phyloP scores from a whole-genome alignment of 179 eudicot genomes.

The Amaranthus tricolor region DNA sequence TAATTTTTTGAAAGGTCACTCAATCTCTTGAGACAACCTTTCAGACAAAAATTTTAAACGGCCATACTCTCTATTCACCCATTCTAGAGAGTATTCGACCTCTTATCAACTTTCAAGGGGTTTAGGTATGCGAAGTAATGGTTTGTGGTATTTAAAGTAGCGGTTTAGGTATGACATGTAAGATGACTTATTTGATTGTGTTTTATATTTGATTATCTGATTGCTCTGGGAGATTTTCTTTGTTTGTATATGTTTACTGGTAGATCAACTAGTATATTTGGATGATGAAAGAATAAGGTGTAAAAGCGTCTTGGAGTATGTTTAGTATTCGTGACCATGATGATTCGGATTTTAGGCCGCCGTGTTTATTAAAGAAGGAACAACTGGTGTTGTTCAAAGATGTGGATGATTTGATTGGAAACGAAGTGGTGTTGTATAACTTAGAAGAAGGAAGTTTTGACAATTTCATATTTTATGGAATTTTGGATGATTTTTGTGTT shows the following conservation, averaged over 20 bases:
- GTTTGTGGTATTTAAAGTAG: too few relatives aligned
- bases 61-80: too few relatives aligned
- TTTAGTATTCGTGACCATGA: constrained; percentile 1
- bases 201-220: too few relatives aligned
- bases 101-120: too few relatives aligned
- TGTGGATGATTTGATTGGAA: constrained; percentile 10
- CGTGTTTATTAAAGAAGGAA: background rate
- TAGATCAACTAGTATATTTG: background rate
- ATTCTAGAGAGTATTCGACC: too few relatives aligned
- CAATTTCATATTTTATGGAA: constrained; percentile 3
- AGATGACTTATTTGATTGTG: too few relatives aligned
- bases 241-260: background rate
- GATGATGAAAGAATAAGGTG: background rate
- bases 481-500: background rate
- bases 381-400: constrained; percentile 20
- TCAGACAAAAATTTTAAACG: too few relatives aligned
- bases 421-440: constrained; percentile 9
- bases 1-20: too few relatives aligned
- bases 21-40: too few relatives aligned
- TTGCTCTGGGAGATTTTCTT: background rate
- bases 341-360: constrained; percentile 11
- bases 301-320: background rate
- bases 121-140: too few relatives aligned
- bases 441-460: background rate
- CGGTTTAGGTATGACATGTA: too few relatives aligned